Conservation (phyloP, 129 eudicot genomes). For the Flaveria sonorensis region DNA sequence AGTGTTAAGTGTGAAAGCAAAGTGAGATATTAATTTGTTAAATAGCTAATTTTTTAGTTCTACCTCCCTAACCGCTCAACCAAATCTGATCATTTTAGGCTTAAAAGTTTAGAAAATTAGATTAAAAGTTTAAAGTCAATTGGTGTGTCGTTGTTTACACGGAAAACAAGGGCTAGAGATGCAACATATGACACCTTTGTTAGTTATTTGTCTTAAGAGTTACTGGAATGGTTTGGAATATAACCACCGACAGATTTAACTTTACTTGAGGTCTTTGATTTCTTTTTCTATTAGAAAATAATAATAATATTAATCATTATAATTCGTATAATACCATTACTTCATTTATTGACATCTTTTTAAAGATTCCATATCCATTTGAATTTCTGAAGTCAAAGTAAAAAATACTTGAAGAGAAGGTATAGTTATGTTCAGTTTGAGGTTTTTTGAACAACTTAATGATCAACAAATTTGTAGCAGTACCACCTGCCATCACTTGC, state of each 20-base stretch:
- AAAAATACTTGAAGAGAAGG: not conserved
- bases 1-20: no score
- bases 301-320: not conserved
- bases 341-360: slow-evolving; percentile 10
- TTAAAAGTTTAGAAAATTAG: no score
- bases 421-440: not conserved
- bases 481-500: not conserved
- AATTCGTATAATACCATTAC: not conserved
- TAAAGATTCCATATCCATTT: not conserved
- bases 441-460: not conserved
- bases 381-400: slow-evolving; percentile 9
- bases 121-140: not conserved
- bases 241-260: slow-evolving; percentile 89
- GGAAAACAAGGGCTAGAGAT: slow-evolving; percentile 94
- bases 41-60: no score
- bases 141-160: slow-evolving; percentile 37
- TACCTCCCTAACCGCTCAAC: no score
- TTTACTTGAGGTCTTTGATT: slow-evolving; percentile 67
- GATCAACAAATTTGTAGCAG: not conserved
- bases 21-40: no score
- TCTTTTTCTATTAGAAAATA: not conserved
- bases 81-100: no score
- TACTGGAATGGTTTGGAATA: slow-evolving; percentile 97
- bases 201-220: slow-evolving; percentile 91
- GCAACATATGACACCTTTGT: slow-evolving; percentile 87